Base-by-base conservation (phyloP, 2,329 filamentous ascomycete genomes). In the Fusarium avenaceum region DNA sequence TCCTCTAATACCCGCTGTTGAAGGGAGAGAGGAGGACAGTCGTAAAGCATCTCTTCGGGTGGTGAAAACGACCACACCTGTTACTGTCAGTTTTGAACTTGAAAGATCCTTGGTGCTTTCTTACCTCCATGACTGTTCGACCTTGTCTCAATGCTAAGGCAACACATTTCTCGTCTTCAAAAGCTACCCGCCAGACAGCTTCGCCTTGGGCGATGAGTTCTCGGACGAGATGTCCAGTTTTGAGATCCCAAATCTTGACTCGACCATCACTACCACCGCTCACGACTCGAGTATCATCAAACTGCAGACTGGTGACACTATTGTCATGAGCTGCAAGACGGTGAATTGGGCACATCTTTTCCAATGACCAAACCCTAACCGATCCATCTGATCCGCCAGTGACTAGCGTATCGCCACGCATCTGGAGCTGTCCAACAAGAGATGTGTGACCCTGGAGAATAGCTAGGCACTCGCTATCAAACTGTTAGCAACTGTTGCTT, bases 101-200 rank as follows among this genome's bases (percentile, higher is more conserved):
- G 17, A 9, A 47, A 17, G 9, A 15, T 28, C 20, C 19, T 40
- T 22, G 7, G 11, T 22, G 51, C n/a, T 49, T n/a, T 47, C 90
- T 82, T 82, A 96, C 95, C 90, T 99, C 96, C 96, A 99, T 99
- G 66, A 98, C 92, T 0, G 96, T 98, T 66, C 94, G 89, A 57
- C 90, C 90, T 52, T 89, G 89, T 63, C 95, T 87, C 73, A 93
- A 91, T 10, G 96, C 96, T 85, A 99, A 92, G 32, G 97, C 95
- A 30, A 99, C 95, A 60, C 95, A 97, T 79, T 97, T 98, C 80
- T 99, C 96, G 70, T 97, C 95, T 76, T 99, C 96, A 77, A 99
- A 99, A 0, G 96, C 96, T 33, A 99, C 95, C 62, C 96, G 88
- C 96, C 96, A 99, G 1, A 99, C 96, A 17, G 95, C 94, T 76